Base-by-base conservation (phyloP, 768 basidiomycete genomes). In the Trametes cubensis region DNA sequence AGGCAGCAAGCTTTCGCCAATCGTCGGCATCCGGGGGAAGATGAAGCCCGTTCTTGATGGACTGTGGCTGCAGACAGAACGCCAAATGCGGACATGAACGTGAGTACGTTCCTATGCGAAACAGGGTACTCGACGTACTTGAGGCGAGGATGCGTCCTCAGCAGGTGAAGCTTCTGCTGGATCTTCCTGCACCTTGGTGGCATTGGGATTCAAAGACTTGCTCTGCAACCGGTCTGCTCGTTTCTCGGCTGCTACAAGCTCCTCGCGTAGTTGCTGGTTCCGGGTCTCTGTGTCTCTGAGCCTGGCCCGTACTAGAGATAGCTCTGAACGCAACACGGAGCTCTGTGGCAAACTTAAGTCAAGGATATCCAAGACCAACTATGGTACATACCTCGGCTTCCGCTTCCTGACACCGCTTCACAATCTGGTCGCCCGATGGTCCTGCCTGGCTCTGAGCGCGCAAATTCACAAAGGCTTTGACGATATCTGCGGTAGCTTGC, bases 131-230 rank as follows among this genome's bases (percentile, higher is more conserved):
- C 73, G 15, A 88, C 89, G 85, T 83, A 90, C 89, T 79, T 78
- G 81, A 74, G 87, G 85, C 80, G 86, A 82, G 77, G 81, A 84
- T 75, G 82, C 80, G 75, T 78, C 78, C 68, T 72, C 73, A 72
- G 75, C 77, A 65, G 79, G 74, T 75, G 79, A 81, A 79, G 82
- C 82, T 73, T 75, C 62, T 51, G 72, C 75, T 44, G 64, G 54
- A 6, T 71, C 69, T 25, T 67, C 72, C 44, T 77, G 61, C 67
- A 46, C 54, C 20, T 45, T 66, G 52, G 41, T 63, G 13, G 60
- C 47, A 6, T 38, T 17, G 6, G 60, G 38, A 8, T 62, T 54
- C 2, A 70, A 50, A 14, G 67, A 57, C 55, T 66, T 71, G 55
- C 71, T 71, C 42, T 69, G 68, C 4, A 72, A 49, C 13, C 72